Percentiles rank a stretch among this genome's conserved stretches.
phyloP scores from a whole-genome alignment of 2,329 filamentous ascomycete species.

The Botryotinia globosa region DNA sequence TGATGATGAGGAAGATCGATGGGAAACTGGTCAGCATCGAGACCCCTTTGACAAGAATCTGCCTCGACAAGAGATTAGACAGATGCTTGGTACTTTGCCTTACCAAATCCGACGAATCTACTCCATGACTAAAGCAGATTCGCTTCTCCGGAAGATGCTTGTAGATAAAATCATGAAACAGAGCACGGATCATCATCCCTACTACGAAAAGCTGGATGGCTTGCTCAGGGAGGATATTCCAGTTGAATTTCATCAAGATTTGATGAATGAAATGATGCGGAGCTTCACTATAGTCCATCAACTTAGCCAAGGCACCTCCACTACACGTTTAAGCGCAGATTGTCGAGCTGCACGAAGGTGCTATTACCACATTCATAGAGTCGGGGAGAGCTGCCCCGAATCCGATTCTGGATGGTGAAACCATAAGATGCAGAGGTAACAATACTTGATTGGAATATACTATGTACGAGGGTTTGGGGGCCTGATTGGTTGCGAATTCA shows the following conservation, averaged over 20 bases:
- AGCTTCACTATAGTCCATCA: neutral
- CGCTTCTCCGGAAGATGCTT: neutral
- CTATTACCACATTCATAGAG: neutral
- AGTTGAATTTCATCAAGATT: neutral
- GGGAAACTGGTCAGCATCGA: no score
- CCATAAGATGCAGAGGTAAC: no score
- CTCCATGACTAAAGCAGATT: neutral
- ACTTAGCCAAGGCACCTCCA: no score
- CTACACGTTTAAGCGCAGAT: neutral
- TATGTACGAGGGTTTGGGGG: no score
- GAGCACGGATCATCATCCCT: rapidly evolving
- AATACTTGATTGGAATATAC: no score
- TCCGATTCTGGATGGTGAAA: neutral
- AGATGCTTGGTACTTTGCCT: neutral
- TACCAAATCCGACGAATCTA: neutral
- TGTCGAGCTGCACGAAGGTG: rapidly evolving
- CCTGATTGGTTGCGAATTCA: no score
- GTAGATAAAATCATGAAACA: neutral
- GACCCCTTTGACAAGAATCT: no score
- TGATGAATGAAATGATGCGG: neutral
- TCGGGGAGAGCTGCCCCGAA: neutral
- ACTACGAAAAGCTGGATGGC: neutral
- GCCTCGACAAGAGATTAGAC: no score
- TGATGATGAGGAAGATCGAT: no score
- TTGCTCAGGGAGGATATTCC: neutral